phyloP scores from a whole-genome alignment of 495 filamentous ascomycete genomes.

The Penicillium malachiteum region DNA sequence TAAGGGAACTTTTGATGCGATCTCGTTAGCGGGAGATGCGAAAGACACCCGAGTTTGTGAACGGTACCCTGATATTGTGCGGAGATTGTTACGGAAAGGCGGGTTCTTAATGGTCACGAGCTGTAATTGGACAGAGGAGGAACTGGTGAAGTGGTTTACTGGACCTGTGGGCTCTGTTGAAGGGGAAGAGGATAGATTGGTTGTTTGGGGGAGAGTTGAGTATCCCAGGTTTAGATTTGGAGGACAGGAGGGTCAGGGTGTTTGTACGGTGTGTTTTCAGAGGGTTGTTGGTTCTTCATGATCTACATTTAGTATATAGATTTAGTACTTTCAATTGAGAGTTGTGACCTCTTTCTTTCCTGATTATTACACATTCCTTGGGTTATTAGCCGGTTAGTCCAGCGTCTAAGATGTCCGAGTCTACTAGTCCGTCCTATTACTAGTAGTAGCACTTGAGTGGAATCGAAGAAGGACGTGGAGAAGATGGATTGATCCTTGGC shows the following conservation, averaged over 20 bases:
- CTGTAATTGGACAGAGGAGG: slow-evolving; percentile 96
- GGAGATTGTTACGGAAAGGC: slow-evolving; percentile 61
- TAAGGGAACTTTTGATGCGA: slow-evolving; percentile 96
- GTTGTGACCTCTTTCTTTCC: too few species aligned
- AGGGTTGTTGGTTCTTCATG: slow-evolving; percentile 10
- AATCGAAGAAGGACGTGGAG: too few species aligned
- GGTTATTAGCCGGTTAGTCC: too few species aligned
- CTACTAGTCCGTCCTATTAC: too few species aligned
- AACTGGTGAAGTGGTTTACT: slow-evolving; percentile 76
- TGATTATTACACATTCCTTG: too few species aligned
- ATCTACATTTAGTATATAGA: too few species aligned
- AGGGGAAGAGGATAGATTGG: slow-evolving; percentile 38
- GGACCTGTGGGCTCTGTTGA: slow-evolving; percentile 10
- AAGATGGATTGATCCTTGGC: too few species aligned
- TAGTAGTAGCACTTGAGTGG: too few species aligned
- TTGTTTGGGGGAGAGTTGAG: slow-evolving; percentile 62
- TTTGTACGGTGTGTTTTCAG: slow-evolving; percentile 77
- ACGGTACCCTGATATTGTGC: slow-evolving; percentile 66
- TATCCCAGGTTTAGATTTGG: slow-evolving; percentile 88
- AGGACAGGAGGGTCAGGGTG: slow-evolving; percentile 78
- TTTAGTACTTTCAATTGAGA: too few species aligned
- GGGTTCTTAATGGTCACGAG: slow-evolving; percentile 84
- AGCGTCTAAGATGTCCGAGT: too few species aligned
- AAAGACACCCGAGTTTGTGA: slow-evolving; percentile 59
- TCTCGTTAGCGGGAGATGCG: slow-evolving; percentile 66